A percentile compares a stretch with the other conserved stretches of the same genome.
phyloP scores from a whole-genome alignment of 176 grass and related monocot species.

The Alloteropsis semialata region DNA sequence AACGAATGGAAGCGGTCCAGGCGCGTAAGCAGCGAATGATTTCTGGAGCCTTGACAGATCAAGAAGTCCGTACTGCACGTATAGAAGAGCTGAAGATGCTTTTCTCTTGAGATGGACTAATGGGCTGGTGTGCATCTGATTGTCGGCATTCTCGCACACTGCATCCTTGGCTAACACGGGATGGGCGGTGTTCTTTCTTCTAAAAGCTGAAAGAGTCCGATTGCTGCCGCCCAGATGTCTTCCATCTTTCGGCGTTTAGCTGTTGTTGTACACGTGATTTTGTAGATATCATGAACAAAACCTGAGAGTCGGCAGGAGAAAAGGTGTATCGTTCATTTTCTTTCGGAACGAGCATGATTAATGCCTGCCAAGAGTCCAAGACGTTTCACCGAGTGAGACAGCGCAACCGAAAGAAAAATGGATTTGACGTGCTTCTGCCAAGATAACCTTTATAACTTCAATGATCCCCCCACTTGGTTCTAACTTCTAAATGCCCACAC shows the following conservation, averaged over 20 bases:
- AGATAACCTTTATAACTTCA: neutral
- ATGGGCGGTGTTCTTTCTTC: neutral
- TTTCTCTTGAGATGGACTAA: conserved; percentile 45
- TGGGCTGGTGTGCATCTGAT: neutral
- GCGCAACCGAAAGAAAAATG: neutral
- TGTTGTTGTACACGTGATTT: conserved; percentile 22
- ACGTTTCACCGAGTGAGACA: conserved; percentile 14
- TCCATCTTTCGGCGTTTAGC: neutral
- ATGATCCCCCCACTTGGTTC: conserved; percentile 10
- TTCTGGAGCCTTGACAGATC: conserved; percentile 77
- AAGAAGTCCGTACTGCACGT: conserved; percentile 78
- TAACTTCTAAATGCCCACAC: neutral
- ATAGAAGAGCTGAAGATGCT: conserved; percentile 92
- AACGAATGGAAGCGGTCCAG: conserved; percentile 87
- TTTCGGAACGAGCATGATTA: neutral
- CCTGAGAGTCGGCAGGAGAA: neutral
- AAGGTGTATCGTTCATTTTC: neutral
- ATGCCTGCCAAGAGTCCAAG: neutral
- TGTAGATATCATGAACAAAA: conserved; percentile 13
- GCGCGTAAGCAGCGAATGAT: conserved; percentile 91
- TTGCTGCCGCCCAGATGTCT: neutral
- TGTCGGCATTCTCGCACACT: neutral
- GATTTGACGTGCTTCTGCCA: neutral
- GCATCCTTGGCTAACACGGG: neutral
- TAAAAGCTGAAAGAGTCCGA: neutral